Base-by-base conservation (phyloP, 306 rosid species). In the Hippophae tibetana region DNA sequence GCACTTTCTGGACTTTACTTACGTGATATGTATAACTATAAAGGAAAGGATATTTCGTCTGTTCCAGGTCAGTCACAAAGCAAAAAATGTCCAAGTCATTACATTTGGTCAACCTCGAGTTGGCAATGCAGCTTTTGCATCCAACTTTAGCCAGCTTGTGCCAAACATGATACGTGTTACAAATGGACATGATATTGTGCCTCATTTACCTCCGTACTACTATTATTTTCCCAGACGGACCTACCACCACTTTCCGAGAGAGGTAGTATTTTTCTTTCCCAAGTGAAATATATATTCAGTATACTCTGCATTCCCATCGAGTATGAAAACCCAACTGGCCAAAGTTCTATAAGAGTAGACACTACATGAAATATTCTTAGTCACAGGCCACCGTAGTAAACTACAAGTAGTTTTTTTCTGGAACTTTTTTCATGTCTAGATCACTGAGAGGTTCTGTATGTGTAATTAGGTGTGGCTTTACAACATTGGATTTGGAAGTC, bases 81-180 rank as follows among this genome's bases (percentile, higher is more conserved):
- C 73, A 52, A 73, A 64, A 46, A 72, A 82, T 60, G 83, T 93
- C 52, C 95, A 75, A 74, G 95, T 93, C 67, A 73, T 88, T 80
- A 84, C 99, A 68, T 93, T 88, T 82, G 99, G 99, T 71, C 99
- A 93, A 71, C 99, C 99, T 72, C 99, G 99, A 38, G 56, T 86
- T 49, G 99, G 99, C 63, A 93, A 93, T 75, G 84, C 85, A 60
- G 88, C 59, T 56, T 93, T 93, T 77, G 90, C 95, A 54, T 82
- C 89, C 56, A 81, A 73, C 71, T 93, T 82, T 57, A 64, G 66
- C 51, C 5, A 74, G 47, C 73, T 72, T 51, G 77, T 88, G 56
- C 99, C 97, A 54, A 69, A 84, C 56, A 80, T 87, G 31, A 62
- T 88, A 63, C 88, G 99, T 54, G 85, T 93, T 49, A 93, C 97